Evolutionary conservation across 257 asterid species (phyloP).

Genomic region (Echium plantagineum): DNA sequence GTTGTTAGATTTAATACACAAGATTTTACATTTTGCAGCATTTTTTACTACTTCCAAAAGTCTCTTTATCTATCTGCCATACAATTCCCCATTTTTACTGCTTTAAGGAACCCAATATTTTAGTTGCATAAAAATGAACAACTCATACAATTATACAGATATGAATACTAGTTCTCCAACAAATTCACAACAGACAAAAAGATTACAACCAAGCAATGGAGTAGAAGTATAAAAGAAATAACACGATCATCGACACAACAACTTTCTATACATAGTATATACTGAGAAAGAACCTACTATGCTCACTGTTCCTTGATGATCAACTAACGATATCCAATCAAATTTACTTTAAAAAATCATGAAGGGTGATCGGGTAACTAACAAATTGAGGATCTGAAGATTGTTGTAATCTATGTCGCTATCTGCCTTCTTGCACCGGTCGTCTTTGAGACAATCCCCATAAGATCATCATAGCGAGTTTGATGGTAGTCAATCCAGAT

Average conservation of each 20-base stretch:
- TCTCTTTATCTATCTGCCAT: no score
- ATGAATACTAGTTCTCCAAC: no score
- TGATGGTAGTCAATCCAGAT: constrained; percentile 73
- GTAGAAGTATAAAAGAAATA: background rate
- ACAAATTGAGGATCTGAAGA: background rate
- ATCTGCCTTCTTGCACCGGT: constrained; percentile 36
- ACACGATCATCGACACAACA: background rate
- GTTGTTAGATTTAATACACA: no score
- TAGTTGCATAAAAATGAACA: no score
- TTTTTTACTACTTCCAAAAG: no score
- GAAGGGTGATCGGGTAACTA: background rate
- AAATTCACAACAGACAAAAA: background rate
- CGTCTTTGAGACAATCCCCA: constrained; percentile 36
- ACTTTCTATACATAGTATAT: background rate
- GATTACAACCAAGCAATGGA: background rate
- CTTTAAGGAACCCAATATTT: no score
- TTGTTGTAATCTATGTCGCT: constrained; percentile 21
- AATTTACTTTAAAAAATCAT: background rate
- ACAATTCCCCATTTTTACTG: no score
- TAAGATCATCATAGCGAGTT: constrained; percentile 49
- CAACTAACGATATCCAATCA: background rate
- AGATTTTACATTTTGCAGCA: no score
- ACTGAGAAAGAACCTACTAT: background rate
- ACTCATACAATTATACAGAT: no score
- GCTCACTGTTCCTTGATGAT: background rate